phyloP scores from a whole-genome alignment of 1,139 yeast species.

The Magnusiomyces ingens region DNA sequence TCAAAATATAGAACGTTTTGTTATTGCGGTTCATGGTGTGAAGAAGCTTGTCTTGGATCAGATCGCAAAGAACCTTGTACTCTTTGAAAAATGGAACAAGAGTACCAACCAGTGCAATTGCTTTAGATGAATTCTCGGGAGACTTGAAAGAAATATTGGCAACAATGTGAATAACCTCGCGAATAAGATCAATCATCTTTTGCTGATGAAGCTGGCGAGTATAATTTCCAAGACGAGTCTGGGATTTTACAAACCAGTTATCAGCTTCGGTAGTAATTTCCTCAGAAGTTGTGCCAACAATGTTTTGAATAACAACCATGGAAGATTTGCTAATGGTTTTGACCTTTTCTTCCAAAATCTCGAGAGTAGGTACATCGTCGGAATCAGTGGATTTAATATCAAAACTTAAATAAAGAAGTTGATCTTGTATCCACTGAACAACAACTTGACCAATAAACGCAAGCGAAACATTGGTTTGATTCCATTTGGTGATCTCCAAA shows the following conservation, averaged over 20 bases:
- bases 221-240: constrained; percentile 39
- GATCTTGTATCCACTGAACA: constrained; percentile 12
- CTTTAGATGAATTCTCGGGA: constrained; percentile 20
- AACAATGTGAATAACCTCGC: constrained; percentile 12
- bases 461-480: constrained; percentile 9
- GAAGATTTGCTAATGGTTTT: constrained; percentile 50
- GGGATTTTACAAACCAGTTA: constrained; percentile 57
- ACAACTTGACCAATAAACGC: constrained; percentile 14
- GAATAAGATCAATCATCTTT: constrained; percentile 12
- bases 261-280: constrained; percentile 42
- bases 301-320: constrained; percentile 60
- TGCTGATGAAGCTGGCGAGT: constrained; percentile 29
- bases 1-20: constrained; percentile 54
- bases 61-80: constrained; percentile 24
- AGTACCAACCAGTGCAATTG: constrained; percentile 28
- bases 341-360: constrained; percentile 16
- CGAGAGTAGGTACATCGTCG: constrained; percentile 6
- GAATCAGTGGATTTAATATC: background rate
- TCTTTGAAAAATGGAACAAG: constrained; percentile 33
- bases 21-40: constrained; percentile 37
- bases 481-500: constrained; percentile 10
- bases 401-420: background rate
- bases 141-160: constrained; percentile 7
- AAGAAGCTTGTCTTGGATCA: constrained; percentile 19
- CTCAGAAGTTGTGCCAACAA: constrained; percentile 33